Evolutionary conservation across 768 basidiomycete genomes (phyloP), one percentile per base, ranked within the genome.

Genomic region (Amanita inopinata): DNA sequence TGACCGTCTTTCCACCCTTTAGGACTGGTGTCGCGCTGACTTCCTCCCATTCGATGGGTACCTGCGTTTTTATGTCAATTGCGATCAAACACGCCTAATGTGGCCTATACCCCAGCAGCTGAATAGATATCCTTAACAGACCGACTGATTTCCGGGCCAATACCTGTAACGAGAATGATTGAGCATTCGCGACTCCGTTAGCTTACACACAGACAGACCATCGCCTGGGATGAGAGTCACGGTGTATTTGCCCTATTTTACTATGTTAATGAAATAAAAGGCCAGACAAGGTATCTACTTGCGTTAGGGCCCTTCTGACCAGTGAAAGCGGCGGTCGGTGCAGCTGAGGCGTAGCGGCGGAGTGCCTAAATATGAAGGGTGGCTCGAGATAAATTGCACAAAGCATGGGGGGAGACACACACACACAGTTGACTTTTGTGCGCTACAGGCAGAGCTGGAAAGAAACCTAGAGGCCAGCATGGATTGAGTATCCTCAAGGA

Each of bases 1-100:
- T 98, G 47, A 89, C 89, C 37, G 92, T 96, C 73, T 97, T 96
- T 38, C 96, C 96, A 46, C 82, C 83, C 63, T 91, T 90, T 46
- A 97, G 68, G 41, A 94, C 76, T 9, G 96, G 96, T 5, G 89
- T 84, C 36, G 99, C 96, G 59, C 83, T 87, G 61, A 97, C 94
- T 66, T 98, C 96, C 62, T 99, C 96, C 96, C 96, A 99, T 65
- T 90, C 76, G 55, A 99, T 96, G 33, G 96, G 96, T 18, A 96
- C 94, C 91, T 94, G 46, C 24, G 24, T 23, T 38, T n/a, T 22
- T 9, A 35, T 17, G 30, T 51, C 17, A 47, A 33, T 39, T 15
- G 19, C 40, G 35, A 48, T 22, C 15, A 38, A 41, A 24, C 11
- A 49, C 17, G 18, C 19, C 24, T 38, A 2, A 47, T 11, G 3